Evolutionary conservation across 768 basidiomycete genomes (phyloP), one percentile per base, ranked within the genome.

Genomic region (Xerocomellus dryophilus): DNA sequence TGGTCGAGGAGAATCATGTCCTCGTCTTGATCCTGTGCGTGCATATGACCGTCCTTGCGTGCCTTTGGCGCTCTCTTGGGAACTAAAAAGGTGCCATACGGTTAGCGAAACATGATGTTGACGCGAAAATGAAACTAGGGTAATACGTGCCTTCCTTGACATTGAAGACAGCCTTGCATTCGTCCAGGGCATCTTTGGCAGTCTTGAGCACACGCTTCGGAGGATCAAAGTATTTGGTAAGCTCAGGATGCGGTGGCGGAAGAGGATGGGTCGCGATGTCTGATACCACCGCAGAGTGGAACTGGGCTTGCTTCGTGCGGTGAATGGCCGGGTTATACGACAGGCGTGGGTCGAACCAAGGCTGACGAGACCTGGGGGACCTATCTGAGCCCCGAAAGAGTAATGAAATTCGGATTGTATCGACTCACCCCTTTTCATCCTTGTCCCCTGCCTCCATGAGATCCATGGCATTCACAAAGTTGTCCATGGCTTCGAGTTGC

Each of bases 261-360:
- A 96, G 78, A 0, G 93, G 92, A 51, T 91, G 77, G 7, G 76
- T 76, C 20, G 76, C 70, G n/a, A 95, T 69, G 65, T 97, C 90
- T 2, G 81, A 73, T 18, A 88, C 84, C 10, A 92, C 78, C 2
- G 93, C 93, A 47, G 81, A 81, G 65, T 97, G 95, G 71, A 96
- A 91, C 62, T 93, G 83, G 12, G 94, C 94, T 74, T 97, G 93
- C 68, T 95, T 96, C 52, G 86, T 80, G 47, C 95, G 85, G 64
- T 99, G 95, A 31, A 97, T 77, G 4, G 90, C 82, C 2, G 96
- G 94, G 62, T 96, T 97, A 70, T 82, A 97, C 1, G 94, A 91
- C 2, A 84, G 72, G 4, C 77, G 73, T 0, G 86, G 79, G 53
- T 88, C 83, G 65, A 88, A 96, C 93, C 93, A 98, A 4, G 86